A percentile compares a stretch with the other conserved stretches of the same genome.
phyloP scores from a whole-genome alignment of 257 asterid genomes.

The Catharanthus roseus region DNA sequence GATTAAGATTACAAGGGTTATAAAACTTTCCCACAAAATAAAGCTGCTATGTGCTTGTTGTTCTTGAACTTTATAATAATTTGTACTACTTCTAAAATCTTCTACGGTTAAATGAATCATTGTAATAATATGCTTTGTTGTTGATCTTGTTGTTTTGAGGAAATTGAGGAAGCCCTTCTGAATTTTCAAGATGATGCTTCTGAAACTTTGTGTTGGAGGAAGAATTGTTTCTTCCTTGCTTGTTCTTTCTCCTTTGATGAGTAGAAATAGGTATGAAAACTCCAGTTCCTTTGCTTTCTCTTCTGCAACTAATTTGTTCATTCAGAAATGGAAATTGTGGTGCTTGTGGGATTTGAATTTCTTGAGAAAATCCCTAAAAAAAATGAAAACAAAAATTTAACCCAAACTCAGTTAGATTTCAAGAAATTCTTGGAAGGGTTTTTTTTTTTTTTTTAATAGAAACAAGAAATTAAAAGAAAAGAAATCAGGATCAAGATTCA shows the following conservation, averaged over 20 bases:
- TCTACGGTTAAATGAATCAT: conserved; percentile 38
- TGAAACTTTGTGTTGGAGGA: conserved; percentile 40
- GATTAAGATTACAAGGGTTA: too few relatives aligned
- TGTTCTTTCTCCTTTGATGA: conserved; percentile 43
- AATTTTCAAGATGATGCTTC: conserved; percentile 31
- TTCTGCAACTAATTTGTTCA: conserved; percentile 38
- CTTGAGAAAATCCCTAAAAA: conserved; percentile 38
- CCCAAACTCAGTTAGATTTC: not conserved
- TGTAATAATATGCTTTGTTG: conserved; percentile 23
- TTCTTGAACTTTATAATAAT: not conserved
- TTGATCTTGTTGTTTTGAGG: conserved; percentile 13
- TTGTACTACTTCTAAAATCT: conserved; percentile 28
- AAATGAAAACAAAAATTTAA: not conserved
- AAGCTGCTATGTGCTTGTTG: too few relatives aligned
- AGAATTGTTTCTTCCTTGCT: conserved; percentile 30
- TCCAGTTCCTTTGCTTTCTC: conserved; percentile 86
- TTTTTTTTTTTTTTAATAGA: too few relatives aligned
- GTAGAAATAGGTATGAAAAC: conserved; percentile 73
- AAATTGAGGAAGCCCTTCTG: conserved; percentile 40
- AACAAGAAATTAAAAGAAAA: not conserved
- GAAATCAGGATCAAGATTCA: not conserved
- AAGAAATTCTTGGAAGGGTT: not conserved
- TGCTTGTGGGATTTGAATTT: conserved; percentile 36
- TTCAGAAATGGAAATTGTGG: conserved; percentile 30
- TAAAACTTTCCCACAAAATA: too few relatives aligned